phyloP scores from a whole-genome alignment of 768 basidiomycete species.

The Macrolepiota dolichaula region DNA sequence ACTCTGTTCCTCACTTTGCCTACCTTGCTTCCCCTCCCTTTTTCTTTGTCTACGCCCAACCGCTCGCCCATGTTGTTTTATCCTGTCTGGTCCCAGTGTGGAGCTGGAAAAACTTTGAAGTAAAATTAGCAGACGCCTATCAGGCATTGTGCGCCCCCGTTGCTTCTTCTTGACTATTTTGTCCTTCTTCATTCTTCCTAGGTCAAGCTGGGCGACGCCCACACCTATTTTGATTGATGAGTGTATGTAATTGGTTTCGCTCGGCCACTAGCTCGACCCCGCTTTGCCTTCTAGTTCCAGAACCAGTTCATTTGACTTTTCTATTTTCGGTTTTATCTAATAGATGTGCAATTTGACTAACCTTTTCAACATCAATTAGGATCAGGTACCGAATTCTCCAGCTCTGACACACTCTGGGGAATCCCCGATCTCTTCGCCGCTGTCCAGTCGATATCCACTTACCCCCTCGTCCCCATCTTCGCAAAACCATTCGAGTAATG shows the following conservation, averaged over 20 bases:
- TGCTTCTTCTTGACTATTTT: not conserved
- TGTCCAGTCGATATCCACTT: slow-evolving; percentile 6
- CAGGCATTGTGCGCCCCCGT: not conserved
- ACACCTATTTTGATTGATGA: not conserved
- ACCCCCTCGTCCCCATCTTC: slow-evolving; percentile 9
- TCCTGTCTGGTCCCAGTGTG: not conserved
- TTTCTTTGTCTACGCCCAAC: not conserved
- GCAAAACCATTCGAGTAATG: slow-evolving; percentile 4
- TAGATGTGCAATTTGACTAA: not conserved
- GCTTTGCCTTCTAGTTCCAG: not conserved
- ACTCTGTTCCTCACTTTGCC: not conserved
- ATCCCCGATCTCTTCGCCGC: slow-evolving; percentile 5
- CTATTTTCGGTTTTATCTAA: not conserved
- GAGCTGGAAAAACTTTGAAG: slow-evolving; percentile 2
- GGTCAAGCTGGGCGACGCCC: not conserved
- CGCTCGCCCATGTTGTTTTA: not conserved
- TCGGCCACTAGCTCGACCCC: not conserved
- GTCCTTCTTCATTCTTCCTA: not conserved
- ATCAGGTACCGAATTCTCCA: slow-evolving; percentile 3
- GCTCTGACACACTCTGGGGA: slow-evolving; percentile 3
- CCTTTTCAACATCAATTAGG: not conserved
- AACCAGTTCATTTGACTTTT: not conserved
- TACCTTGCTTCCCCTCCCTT: not conserved
- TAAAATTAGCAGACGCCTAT: slow-evolving; percentile 5
- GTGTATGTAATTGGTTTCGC: not conserved